Conservation (phyloP, 495 filamentous ascomycete genomes). For the Friedmanniomyces simplex region DNA sequence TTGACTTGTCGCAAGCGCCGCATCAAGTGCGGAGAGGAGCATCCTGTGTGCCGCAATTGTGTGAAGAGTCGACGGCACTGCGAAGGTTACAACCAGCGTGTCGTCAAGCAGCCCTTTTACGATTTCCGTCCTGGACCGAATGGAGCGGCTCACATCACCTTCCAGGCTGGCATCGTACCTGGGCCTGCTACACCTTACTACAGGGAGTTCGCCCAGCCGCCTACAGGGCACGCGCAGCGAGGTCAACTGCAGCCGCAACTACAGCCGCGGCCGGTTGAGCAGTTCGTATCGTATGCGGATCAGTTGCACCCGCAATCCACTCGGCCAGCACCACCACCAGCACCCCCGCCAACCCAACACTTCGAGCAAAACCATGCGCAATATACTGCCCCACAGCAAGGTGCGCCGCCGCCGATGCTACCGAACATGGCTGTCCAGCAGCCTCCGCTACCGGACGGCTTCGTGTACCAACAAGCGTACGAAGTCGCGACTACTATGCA, state of each 20-base stretch:
- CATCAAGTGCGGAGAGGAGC: slow-evolving; percentile 96
- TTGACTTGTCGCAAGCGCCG: slow-evolving; percentile 89
- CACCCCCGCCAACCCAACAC: not conserved
- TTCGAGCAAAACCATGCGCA: not conserved
- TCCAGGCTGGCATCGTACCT: slow-evolving; percentile 19
- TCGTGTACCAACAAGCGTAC: not conserved
- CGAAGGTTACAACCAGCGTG: slow-evolving; percentile 87
- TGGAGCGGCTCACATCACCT: slow-evolving; percentile 20
- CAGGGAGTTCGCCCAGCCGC: not conserved
- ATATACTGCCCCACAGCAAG: not conserved
- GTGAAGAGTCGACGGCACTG: slow-evolving; percentile 89
- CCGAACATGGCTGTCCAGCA: not conserved
- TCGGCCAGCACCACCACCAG: not conserved
- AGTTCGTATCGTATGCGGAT: not conserved
- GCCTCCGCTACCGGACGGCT: not conserved
- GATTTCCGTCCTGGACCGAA: slow-evolving; percentile 22
- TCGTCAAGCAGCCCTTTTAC: slow-evolving; percentile 78
- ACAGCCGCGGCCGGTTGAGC: not conserved
- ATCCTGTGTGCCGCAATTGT: slow-evolving; percentile 84
- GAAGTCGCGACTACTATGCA: not conserved
- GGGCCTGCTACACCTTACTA: slow-evolving; percentile 5
- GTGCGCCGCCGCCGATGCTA: not conserved
- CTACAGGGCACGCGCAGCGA: not conserved
- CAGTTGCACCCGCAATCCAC: not conserved
- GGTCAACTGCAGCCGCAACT: not conserved